Percentiles rank a stretch among this genome's conserved stretches.
Evolutionary conservation across 1,284 basidiomycete species (phyloP).

Genomic region (Mycosarcoma mackinlayi): DNA sequence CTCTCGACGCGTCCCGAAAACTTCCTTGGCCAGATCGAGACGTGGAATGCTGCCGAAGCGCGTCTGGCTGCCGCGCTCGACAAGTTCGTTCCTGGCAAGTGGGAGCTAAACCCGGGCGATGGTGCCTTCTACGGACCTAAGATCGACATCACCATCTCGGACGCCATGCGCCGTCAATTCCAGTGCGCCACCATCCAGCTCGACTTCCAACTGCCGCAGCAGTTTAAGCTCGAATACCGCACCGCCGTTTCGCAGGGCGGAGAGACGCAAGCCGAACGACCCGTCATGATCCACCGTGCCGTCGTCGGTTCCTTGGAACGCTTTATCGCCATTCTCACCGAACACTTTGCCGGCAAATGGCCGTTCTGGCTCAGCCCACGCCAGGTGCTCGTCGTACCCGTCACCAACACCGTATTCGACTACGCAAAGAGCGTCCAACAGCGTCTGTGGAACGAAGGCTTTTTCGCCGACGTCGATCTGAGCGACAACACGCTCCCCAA

Average conservation of each 20-base stretch:
- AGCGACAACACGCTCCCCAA: conserved; percentile 92
- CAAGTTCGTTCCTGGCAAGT: conserved; percentile 85
- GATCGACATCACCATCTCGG: conserved; percentile 96
- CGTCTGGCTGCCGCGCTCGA: conserved; percentile 88
- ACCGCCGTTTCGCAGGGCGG: conserved; percentile 69
- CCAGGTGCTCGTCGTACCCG: conserved; percentile 93
- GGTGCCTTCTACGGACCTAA: conserved; percentile 79
- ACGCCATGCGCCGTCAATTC: conserved; percentile 87
- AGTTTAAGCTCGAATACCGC: conserved; percentile 94
- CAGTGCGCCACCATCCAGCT: conserved; percentile 99
- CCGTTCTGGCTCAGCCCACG: conserved; percentile 98
- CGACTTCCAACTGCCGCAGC: conserved; percentile 98
- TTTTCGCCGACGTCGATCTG: conserved; percentile 93
- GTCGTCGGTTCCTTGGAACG: conserved; percentile 94
- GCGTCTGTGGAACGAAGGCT: conserved; percentile 77
- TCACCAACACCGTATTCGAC: conserved; percentile 84
- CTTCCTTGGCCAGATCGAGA: conserved; percentile 86
- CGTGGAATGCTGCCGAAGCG: conserved; percentile 91
- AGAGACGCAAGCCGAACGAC: conserved; percentile 74
- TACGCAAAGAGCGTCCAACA: conserved; percentile 86
- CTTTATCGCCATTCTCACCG: conserved; percentile 96
- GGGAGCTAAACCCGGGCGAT: conserved; percentile 94
- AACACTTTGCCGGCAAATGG: conserved; percentile 98
- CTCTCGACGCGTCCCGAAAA: conserved; percentile 97
- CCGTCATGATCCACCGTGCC: conserved; percentile 98